phyloP scores from a whole-genome alignment of 2,329 filamentous ascomycete species.

The Colletotrichum zoysiae region DNA sequence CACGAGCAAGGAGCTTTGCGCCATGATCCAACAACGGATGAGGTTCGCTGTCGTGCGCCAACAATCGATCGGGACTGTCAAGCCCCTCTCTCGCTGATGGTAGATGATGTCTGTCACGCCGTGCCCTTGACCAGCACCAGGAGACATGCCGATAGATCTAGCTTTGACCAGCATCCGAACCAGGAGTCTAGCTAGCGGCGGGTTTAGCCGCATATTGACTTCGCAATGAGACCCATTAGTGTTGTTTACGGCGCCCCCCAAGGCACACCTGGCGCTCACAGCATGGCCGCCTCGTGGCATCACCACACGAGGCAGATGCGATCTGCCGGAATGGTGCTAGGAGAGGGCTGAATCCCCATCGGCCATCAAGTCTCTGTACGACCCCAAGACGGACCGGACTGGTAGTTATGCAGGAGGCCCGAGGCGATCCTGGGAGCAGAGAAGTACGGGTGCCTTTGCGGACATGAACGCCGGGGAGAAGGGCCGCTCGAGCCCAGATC shows the following conservation, averaged over 20 bases:
- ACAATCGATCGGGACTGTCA: not conserved
- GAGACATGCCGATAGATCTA: not conserved
- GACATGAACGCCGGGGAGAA: conserved; percentile 26
- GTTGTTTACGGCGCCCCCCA: not conserved
- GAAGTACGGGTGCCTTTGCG: not conserved
- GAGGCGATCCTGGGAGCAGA: conserved; percentile 17
- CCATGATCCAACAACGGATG: not conserved
- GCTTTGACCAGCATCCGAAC: conserved; percentile 3
- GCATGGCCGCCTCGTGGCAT: conserved; percentile 40
- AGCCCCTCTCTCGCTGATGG: conserved; percentile 23
- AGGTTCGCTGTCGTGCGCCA: not conserved
- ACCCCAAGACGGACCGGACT: not conserved
- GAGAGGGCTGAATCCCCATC: conserved; percentile 7
- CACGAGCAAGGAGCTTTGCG: not conserved
- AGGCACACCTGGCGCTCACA: conserved; percentile 22
- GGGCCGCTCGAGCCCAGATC: conserved; percentile 13
- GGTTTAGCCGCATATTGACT: conserved; percentile 9
- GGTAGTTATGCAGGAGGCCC: conserved; percentile 12
- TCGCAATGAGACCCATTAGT: not conserved
- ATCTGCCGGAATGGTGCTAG: conserved; percentile 27
- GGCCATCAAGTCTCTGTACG: conserved; percentile 27
- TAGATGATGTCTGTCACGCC: conserved; percentile 1
- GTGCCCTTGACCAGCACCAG: not conserved
- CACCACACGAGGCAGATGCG: conserved; percentile 4
- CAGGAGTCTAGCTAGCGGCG: conserved; percentile 13